phyloP scores from a whole-genome alignment of 805 yeast genomes.

The Saccharomycopsis babjevae region DNA sequence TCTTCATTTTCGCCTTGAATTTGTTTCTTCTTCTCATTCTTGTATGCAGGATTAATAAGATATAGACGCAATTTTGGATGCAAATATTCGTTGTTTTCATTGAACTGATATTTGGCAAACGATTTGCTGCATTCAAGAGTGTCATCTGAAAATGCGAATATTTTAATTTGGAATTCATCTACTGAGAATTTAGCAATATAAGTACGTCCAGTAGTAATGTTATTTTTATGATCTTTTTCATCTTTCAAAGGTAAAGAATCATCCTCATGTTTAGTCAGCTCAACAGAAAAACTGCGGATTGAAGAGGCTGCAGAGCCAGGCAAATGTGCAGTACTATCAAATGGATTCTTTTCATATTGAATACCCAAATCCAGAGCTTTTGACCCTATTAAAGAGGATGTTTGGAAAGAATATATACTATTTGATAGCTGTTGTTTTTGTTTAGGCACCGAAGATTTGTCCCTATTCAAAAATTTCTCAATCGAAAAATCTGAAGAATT shows the following conservation, averaged over 20 bases:
- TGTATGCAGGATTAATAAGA: slow-evolving; percentile 1
- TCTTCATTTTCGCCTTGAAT: not conserved
- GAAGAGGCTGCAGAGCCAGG: not conserved
- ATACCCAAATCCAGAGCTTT: not conserved
- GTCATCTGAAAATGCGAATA: not conserved
- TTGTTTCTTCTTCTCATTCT: not conserved
- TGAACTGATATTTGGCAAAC: slow-evolving; percentile 9
- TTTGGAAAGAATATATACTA: not conserved
- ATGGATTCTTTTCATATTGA: not conserved
- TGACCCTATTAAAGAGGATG: not conserved
- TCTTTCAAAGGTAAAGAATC: not conserved
- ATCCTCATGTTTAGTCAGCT: not conserved
- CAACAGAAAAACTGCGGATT: not conserved
- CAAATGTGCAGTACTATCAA: not conserved
- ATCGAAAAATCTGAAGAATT: not conserved
- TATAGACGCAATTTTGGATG: slow-evolving; percentile 10
- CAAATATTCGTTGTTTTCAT: slow-evolving; percentile 6
- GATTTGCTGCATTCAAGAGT: not conserved
- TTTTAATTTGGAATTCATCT: not conserved
- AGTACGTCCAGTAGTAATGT: not conserved
- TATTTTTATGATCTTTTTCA: not conserved
- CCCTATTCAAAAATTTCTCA: not conserved
- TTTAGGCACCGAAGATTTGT: not conserved
- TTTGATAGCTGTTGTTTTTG: not conserved
- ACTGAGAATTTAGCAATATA: not conserved